Evolutionary conservation across 2,329 filamentous ascomycete species (phyloP), one percentile per base, ranked within the genome.

Genomic region (Fusarium nodosum): DNA sequence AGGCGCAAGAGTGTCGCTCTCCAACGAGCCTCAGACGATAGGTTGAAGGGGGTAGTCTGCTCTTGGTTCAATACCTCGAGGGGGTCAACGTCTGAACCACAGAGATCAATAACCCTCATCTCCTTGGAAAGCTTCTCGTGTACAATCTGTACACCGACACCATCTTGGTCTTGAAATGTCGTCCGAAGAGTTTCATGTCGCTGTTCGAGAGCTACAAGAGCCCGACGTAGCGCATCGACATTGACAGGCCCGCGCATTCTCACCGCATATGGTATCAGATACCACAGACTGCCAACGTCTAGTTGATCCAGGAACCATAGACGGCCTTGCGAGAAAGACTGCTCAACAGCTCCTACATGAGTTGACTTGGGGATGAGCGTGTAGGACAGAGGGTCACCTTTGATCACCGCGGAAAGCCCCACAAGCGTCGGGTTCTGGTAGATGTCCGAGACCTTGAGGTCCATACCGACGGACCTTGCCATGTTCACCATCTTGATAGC

Each of bases 1-100:
- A 76, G 3, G 3, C 60, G 53, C 5, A 68, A 59, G 0, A 77
- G 36, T 0, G 60, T 39, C 1, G 66, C 69, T 38, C 73, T 66
- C 73, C 72, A 76, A 0, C 69, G 73, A 2, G 71, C 41, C 18
- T 75, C 72, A 0, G 54, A 45, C 1, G 55, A 15, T 12, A 77
- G 62, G 42, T 77, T 44, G 34, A 77, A 76, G 3, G 74, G 31
- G 15, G 31, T 31, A 3, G 46, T 48, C 30, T 33, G 20, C 18
- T 30, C 34, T 11, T 48, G 46, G 7, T 41, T 22, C 20, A 41
- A 15, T 1, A 41, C 30, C n/a, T 48, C 13, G 34, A 34, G 12
- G 1, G 31, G 31, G 13, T 31, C 31, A 50, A 18, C 22, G 9
- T 36, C 46, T 10, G 31, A 24, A 13, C 6, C 20, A 8, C 18